Evolutionary conservation across 2,329 filamentous ascomycete species (phyloP).

Genomic region (Cytospora mali): DNA sequence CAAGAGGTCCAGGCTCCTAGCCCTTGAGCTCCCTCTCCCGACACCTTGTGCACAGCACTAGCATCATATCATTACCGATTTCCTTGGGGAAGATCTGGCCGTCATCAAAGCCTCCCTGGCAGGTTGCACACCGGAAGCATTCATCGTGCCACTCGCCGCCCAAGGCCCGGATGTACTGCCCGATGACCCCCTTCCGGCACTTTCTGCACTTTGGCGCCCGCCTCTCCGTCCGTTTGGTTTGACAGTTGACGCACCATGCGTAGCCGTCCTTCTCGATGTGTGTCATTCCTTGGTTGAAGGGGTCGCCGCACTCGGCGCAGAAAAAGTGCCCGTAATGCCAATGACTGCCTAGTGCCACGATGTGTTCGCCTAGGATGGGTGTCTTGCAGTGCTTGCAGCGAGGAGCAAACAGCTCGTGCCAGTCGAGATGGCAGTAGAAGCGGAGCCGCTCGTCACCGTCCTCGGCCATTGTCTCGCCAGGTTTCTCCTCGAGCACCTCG

Average conservation of each 20-base stretch:
- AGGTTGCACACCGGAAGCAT: conserved; percentile 81
- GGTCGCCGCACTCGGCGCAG: conserved; percentile 97
- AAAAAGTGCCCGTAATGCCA: conserved; percentile 99
- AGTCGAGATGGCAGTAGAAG: conserved; percentile 98
- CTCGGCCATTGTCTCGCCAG: conserved; percentile 65
- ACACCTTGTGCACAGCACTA: conserved; percentile 64
- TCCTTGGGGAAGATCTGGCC: conserved; percentile 66
- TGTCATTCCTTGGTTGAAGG: conserved; percentile 73
- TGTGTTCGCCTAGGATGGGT: conserved; percentile 92
- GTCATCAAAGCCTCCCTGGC: conserved; percentile 62
- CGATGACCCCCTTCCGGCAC: conserved; percentile 82
- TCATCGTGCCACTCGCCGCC: conserved; percentile 91
- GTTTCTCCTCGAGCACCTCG: conserved; percentile 62
- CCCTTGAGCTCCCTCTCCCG: conserved; percentile 62
- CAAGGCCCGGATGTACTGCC: conserved; percentile 86
- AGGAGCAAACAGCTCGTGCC: conserved; percentile 91
- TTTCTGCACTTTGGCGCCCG: conserved; percentile 85
- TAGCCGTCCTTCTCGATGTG: conserved; percentile 95
- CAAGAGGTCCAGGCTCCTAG: conserved; percentile 15
- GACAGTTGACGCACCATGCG: conserved; percentile 93
- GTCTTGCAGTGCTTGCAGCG: conserved; percentile 96
- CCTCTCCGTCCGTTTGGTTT: conserved; percentile 87
- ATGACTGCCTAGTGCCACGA: conserved; percentile 90
- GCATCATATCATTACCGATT: conserved; percentile 48
- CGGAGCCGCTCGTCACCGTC: conserved; percentile 74